Conservation (phyloP, 805 yeast species). For the Ogataea ganodermae region DNA sequence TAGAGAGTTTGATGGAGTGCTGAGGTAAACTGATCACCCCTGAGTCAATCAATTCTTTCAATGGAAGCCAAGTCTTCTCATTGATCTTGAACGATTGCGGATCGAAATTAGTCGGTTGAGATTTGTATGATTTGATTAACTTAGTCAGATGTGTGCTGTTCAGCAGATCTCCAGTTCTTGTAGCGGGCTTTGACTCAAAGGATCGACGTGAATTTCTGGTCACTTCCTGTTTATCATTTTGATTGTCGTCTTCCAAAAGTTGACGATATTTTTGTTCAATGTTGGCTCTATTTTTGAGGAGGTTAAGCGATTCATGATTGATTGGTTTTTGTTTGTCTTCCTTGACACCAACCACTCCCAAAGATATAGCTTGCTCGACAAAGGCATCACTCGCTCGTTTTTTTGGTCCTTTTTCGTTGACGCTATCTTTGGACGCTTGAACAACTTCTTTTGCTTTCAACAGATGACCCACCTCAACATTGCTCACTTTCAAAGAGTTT, state of each 20-base stretch:
- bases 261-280: constrained; percentile 24
- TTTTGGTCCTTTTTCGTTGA: background rate
- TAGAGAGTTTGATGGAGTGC: constrained; percentile 22
- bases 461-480: background rate
- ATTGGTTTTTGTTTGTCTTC: constrained; percentile 15
- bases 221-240: constrained; percentile 10
- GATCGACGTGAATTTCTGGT: constrained; percentile 7
- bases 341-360: constrained; percentile 28
- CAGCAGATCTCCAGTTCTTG: constrained; percentile 5
- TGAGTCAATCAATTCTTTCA: constrained; percentile 22
- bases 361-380: constrained; percentile 25
- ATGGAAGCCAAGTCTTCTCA: constrained; percentile 14
- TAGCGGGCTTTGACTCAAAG: background rate
- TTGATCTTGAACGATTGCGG: constrained; percentile 15
- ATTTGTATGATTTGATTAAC: constrained; percentile 25
- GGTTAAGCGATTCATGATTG: constrained; percentile 26
- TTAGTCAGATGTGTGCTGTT: constrained; percentile 20
- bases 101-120: constrained; percentile 5
- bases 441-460: background rate
- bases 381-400: background rate
- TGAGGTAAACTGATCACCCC: constrained; percentile 27
- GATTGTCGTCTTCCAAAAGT: constrained; percentile 13
- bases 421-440: background rate
- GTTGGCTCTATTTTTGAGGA: constrained; percentile 25
- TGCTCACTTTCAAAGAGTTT: constrained; percentile 11